A percentile compares a stretch with the other conserved stretches of the same genome.
These are phyloP conservation scores for Rhizopogon salebrosus DNA, from an alignment of 768 basidiomycete genomes.

Conservation along the genomic window DNA sequence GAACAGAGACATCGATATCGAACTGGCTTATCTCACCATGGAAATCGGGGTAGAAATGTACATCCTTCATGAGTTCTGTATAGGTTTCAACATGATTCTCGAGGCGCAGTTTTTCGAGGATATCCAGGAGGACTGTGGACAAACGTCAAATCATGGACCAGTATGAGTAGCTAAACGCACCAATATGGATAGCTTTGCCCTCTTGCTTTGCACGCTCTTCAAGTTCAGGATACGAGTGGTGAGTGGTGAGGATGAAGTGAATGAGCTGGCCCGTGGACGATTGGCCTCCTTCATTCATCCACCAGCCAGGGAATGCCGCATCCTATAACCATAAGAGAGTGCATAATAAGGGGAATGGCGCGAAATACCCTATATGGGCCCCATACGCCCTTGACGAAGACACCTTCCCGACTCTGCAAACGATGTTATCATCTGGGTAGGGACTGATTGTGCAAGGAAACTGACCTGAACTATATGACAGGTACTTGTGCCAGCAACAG, in stretches of 20 bases:
- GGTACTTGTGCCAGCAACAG: conserved; percentile 93
- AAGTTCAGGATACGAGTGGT: conserved; percentile 76
- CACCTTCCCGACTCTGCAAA: conserved; percentile 64
- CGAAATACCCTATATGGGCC: conserved; percentile 70
- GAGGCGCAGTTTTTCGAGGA: conserved; percentile 59
- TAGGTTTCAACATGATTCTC: conserved; percentile 53
- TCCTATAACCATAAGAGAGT: conserved; percentile 41
- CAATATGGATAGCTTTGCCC: conserved; percentile 51
- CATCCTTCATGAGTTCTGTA: conserved; percentile 83
- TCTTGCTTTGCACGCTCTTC: conserved; percentile 56
- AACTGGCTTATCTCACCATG: conserved; percentile 50
- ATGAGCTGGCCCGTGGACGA: conserved; percentile 95
- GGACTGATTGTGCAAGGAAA: neutral
- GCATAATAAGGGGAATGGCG: neutral
- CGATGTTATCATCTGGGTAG: neutral
- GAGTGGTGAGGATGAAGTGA: conserved; percentile 91
- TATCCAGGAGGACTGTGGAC: conserved; percentile 60
- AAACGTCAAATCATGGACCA: neutral
- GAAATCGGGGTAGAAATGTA: conserved; percentile 94
- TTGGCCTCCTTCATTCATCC: conserved; percentile 99
- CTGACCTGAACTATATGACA: conserved; percentile 88
- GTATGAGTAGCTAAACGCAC: conserved; percentile 25
- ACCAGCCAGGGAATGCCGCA: conserved; percentile 89
- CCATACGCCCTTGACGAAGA: conserved; percentile 92
- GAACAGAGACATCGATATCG: neutral